Evolutionary conservation across 192 early-diverging fungal species (phyloP).

Genomic region (Coemansia sp.): DNA sequence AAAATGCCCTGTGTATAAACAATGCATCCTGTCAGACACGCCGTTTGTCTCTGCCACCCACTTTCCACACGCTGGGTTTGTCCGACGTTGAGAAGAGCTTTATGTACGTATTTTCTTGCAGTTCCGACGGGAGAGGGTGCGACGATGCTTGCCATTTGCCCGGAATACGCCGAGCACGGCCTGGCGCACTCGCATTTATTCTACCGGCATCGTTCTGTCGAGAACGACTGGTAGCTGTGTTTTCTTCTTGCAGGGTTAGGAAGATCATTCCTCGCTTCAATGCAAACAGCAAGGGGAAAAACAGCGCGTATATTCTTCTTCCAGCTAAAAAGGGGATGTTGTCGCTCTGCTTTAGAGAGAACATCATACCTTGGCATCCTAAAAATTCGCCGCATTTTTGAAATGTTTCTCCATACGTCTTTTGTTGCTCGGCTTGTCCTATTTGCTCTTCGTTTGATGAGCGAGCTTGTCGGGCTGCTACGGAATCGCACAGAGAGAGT

Average conservation of each 20-base stretch:
- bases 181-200: background rate
- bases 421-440: background rate
- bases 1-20: background rate
- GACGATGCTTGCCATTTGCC: background rate
- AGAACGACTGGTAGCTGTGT: background rate
- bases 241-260: background rate
- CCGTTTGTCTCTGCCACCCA: no score
- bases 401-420: background rate
- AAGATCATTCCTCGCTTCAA: no score
- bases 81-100: background rate
- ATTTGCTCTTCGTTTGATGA: no score
- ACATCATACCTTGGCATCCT: background rate
- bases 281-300: no score
- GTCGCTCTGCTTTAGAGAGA: background rate
- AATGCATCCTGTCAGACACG: no score
- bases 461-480: background rate
- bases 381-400: slow-evolving; percentile 7
- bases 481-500: background rate
- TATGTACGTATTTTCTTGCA: no score
- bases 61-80: background rate
- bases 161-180: slow-evolving; percentile 1
- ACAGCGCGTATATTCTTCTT: background rate
- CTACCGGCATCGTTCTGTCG: background rate
- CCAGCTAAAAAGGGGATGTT: background rate
- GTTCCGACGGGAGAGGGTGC: no score